Percentiles rank a stretch among this genome's conserved stretches.
Conservation (phyloP, 2,329 filamentous ascomycete genomes). For the Neonectria sp. region DNA sequence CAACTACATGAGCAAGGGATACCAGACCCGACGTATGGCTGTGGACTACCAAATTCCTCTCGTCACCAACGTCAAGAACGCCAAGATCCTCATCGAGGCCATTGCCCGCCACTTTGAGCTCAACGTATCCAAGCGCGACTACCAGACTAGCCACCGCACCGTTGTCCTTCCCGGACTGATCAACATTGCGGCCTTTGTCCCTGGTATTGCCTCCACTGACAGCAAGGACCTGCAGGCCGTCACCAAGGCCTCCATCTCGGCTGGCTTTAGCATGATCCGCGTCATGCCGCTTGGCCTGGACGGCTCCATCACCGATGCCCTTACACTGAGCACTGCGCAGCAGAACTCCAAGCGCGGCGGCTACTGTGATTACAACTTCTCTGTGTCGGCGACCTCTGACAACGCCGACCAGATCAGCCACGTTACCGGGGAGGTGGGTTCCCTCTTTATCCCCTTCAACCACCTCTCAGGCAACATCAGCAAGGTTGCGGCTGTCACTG, state of each 20-base stretch:
- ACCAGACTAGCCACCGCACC: conserved; percentile 89
- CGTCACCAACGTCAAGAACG: conserved; percentile 99
- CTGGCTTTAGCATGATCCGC: conserved; percentile 86
- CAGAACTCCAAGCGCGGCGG: conserved; percentile 77
- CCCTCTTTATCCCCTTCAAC: conserved; percentile 88
- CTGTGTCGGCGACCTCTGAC: conserved; percentile 79
- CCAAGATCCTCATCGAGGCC: conserved; percentile 96
- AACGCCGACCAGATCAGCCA: conserved; percentile 83
- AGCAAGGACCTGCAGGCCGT: conserved; percentile 79
- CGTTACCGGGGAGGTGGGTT: conserved; percentile 81
- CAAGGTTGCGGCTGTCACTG: conserved; percentile 84
- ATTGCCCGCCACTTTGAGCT: conserved; percentile 91
- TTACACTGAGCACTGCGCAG: conserved; percentile 80
- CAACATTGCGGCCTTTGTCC: conserved; percentile 86
- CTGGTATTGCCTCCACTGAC: conserved; percentile 75
- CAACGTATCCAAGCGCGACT: conserved; percentile 87
- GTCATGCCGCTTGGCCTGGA: conserved; percentile 83
- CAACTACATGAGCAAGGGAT: conserved; percentile 99
- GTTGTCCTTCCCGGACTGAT: conserved; percentile 81
- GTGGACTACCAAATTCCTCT: conserved; percentile 97
- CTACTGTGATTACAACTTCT: conserved; percentile 86
- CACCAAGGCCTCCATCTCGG: conserved; percentile 80
- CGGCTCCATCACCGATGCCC: conserved; percentile 80
- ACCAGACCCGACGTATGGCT: conserved; percentile 96
- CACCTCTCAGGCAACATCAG: conserved; percentile 86